Evolutionary conservation across 345 rosid genomes (phyloP), one percentile per base, ranked within the genome.

Genomic region (Reutealis trisperma): DNA sequence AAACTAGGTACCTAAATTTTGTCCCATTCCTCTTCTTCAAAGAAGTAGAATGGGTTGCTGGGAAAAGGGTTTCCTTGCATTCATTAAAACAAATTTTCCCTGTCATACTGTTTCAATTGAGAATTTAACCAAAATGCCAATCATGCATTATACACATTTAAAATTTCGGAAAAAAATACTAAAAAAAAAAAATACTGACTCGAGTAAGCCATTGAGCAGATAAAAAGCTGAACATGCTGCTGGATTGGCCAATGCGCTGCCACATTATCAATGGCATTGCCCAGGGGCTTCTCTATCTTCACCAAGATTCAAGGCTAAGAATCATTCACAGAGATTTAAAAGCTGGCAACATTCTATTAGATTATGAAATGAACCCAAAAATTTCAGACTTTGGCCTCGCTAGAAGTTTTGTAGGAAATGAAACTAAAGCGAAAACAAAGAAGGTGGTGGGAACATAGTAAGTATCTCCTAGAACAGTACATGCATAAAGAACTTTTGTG

Each of bases 281-380:
- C 5, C 65, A 41, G 11, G 65, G 65, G 10, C 34, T 62, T 11
- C 65, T 24, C 9, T 62, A 62, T 62, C 65, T 62, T 30, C 57
- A 52, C 19, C 57, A 52, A 52, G 57, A 52, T 52, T 52, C 57
- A 52, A 13, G 57, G 21, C 57, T 34, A 63, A 27, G 41, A 30
- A 63, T 63, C 25, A 63, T 25, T 15, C 57, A 52, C 6, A 52
- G 57, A 52, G 57, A 52, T 52, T 11, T 52, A 4, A 52, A 52
- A 16, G 67, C 42, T 12, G 42, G 67, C 6, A 63, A 63, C 67
- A 34, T 63, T 30, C 18, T 63, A 30, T 30, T 63, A 14, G 67
- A 63, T 63, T 21, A 63, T 27, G 67, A 63, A 14, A 63, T 63
- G 67, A 63, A 63, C 12, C 67, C 67, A 27, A 63, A 63, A 30